Percentiles rank a stretch among this genome's conserved stretches.
Evolutionary conservation across 805 yeast species (phyloP).

Genomic region (Lachancea kluyveri): DNA sequence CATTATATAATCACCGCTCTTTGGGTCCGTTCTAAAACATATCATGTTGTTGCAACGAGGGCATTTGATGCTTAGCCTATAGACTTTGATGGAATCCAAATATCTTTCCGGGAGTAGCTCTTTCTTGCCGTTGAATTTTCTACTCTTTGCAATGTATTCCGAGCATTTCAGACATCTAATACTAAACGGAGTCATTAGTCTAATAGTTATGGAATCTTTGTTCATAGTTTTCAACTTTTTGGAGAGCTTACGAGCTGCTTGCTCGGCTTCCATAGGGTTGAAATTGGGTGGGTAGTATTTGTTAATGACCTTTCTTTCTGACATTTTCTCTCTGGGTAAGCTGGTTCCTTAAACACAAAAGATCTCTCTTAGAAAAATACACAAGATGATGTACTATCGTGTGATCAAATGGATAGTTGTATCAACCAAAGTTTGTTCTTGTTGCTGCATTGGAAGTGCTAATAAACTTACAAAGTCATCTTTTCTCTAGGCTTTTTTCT

Average conservation of each 20-base stretch:
- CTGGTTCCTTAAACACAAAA: too few relatives aligned
- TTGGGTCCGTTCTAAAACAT: slow-evolving; percentile 80
- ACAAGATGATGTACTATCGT: too few relatives aligned
- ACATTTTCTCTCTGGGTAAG: slow-evolving; percentile 40
- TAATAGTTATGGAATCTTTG: slow-evolving; percentile 31
- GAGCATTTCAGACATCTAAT: slow-evolving; percentile 76
- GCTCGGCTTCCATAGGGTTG: slow-evolving; percentile 66
- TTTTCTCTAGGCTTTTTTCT: too few relatives aligned
- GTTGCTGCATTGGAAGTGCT: too few relatives aligned
- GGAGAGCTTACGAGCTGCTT: slow-evolving; percentile 35
- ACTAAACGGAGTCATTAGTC: slow-evolving; percentile 91
- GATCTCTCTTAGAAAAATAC: too few relatives aligned
- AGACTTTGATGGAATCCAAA: slow-evolving; percentile 58
- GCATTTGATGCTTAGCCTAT: slow-evolving; percentile 70
- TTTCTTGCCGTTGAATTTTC: slow-evolving; percentile 89
- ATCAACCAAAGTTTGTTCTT: neutral
- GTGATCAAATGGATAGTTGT: neutral
- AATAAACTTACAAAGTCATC: too few relatives aligned
- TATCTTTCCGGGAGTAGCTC: slow-evolving; percentile 65
- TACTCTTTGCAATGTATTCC: slow-evolving; percentile 74
- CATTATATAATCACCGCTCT: slow-evolving; percentile 69
- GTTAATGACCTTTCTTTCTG: slow-evolving; percentile 71
- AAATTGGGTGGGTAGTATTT: slow-evolving; percentile 86
- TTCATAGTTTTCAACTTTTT: slow-evolving; percentile 30
- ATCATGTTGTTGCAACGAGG: slow-evolving; percentile 74